phyloP scores from a whole-genome alignment of 805 yeast species.

The Kuraishia hungarica region DNA sequence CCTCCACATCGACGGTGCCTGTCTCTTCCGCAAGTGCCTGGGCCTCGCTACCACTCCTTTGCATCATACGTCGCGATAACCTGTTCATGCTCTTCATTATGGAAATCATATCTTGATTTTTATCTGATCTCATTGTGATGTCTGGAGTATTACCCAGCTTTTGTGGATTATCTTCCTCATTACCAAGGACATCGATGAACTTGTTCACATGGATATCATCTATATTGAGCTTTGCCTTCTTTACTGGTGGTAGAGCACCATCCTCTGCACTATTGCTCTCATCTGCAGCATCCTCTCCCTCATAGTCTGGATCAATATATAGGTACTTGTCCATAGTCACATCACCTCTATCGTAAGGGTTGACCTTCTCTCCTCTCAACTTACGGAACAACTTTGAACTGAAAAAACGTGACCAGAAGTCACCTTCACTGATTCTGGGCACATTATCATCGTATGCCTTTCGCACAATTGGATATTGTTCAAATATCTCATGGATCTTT shows the following conservation, averaged over 20 bases:
- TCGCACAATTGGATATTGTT: slow-evolving; percentile 86
- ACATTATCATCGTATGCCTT: slow-evolving; percentile 87
- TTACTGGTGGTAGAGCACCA: slow-evolving; percentile 9
- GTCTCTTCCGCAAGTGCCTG: slow-evolving; percentile 26
- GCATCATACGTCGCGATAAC: slow-evolving; percentile 74
- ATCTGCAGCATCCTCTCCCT: slow-evolving; percentile 24
- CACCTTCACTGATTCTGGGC: slow-evolving; percentile 82
- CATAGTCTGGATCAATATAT: slow-evolving; percentile 53
- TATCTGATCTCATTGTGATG: slow-evolving; percentile 70
- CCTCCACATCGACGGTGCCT: slow-evolving; percentile 6
- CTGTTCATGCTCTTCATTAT: slow-evolving; percentile 85
- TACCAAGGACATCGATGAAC: slow-evolving; percentile 73
- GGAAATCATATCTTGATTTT: slow-evolving; percentile 60
- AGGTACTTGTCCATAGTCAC: slow-evolving; percentile 78
- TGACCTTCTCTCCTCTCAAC: slow-evolving; percentile 80
- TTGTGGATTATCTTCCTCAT: slow-evolving; percentile 72
- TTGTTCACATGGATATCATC: slow-evolving; percentile 47
- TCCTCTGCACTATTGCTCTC: background rate
- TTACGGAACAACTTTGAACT: slow-evolving; percentile 82
- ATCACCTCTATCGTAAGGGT: slow-evolving; percentile 74
- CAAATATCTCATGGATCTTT: slow-evolving; percentile 80
- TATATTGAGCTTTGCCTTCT: slow-evolving; percentile 24
- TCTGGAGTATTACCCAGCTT: slow-evolving; percentile 78
- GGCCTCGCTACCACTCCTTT: slow-evolving; percentile 27
- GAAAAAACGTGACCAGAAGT: slow-evolving; percentile 94